Evolutionary conservation across 2,329 filamentous ascomycete species (phyloP).

Genomic region (Incumbomyces delicatus): DNA sequence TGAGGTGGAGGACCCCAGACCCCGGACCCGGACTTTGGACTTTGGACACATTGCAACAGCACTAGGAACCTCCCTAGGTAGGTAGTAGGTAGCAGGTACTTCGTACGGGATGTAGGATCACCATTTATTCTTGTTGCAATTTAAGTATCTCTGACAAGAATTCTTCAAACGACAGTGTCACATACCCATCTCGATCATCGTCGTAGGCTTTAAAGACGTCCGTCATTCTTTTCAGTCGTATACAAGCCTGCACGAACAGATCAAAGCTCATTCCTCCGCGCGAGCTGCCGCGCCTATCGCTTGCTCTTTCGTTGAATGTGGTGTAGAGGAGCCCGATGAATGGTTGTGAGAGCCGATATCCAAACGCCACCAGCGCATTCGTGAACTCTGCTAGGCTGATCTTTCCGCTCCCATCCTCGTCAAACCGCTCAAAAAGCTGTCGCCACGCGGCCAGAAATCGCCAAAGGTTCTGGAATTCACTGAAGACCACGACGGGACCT

Average conservation of each 20-base stretch:
- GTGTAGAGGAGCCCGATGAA: constrained; percentile 80
- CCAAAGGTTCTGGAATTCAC: constrained; percentile 95
- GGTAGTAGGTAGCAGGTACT: no score
- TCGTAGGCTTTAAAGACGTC: constrained; percentile 99
- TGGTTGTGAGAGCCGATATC: constrained; percentile 73
- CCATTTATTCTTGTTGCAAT: constrained; percentile 16
- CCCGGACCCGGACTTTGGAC: not conserved
- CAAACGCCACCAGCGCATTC: constrained; percentile 84
- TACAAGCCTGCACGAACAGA: constrained; percentile 94
- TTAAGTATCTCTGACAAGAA: constrained; percentile 48
- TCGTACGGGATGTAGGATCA: no score
- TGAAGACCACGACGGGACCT: constrained; percentile 76
- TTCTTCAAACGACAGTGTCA: constrained; percentile 72
- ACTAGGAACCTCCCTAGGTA: no score
- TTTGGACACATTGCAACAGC: not conserved
- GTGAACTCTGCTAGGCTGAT: constrained; percentile 81
- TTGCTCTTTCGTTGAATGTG: constrained; percentile 60
- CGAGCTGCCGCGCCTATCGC: constrained; percentile 31
- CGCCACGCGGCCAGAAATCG: constrained; percentile 92
- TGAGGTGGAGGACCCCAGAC: not conserved
- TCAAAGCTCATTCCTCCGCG: constrained; percentile 73
- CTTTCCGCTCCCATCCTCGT: constrained; percentile 74
- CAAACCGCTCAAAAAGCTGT: constrained; percentile 88
- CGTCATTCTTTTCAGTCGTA: constrained; percentile 94
- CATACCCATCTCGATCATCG: constrained; percentile 88